These are phyloP conservation scores for Wickerhamomyces canadensis DNA, from an alignment of 805 yeast genomes.

Conservation along the genomic window DNA sequence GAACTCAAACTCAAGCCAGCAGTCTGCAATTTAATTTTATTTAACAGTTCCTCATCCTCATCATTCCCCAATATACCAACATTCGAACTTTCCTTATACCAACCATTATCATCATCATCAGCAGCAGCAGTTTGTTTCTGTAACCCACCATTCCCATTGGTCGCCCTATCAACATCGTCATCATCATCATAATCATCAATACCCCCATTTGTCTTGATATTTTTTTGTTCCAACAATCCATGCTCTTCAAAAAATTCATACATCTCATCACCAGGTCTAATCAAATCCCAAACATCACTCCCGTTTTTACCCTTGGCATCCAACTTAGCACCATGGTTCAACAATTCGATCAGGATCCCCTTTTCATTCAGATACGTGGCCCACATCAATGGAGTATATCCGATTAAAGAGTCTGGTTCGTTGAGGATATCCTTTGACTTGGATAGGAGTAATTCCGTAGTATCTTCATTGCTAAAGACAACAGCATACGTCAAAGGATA, in stretches of 20 bases:
- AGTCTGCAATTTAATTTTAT: conserved; percentile 34
- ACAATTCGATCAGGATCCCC: conserved; percentile 47
- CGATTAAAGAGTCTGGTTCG: conserved; percentile 40
- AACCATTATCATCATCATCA: conserved; percentile 6
- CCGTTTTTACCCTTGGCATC: conserved; percentile 37
- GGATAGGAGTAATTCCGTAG: conserved; percentile 41
- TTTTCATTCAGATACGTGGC: conserved; percentile 61
- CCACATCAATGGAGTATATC: conserved; percentile 81
- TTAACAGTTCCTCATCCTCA: conserved; percentile 27
- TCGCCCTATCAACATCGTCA: conserved; percentile 1
- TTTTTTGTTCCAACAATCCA: conserved; percentile 27
- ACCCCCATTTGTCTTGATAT: neutral
- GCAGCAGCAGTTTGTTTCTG: too few species aligned
- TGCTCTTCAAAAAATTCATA: conserved; percentile 55
- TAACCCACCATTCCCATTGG: neutral
- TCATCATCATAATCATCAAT: neutral
- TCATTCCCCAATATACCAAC: conserved; percentile 8
- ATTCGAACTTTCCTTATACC: conserved; percentile 12
- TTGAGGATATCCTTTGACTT: conserved; percentile 44
- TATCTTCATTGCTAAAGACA: conserved; percentile 42
- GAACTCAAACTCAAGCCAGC: conserved; percentile 28
- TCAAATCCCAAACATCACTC: conserved; percentile 48
- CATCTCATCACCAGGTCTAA: conserved; percentile 51
- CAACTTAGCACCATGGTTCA: conserved; percentile 60
- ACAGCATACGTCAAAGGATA: conserved; percentile 49